A percentile compares a stretch with the other conserved stretches of the same genome.
Evolutionary conservation across 768 basidiomycete species (phyloP).

Genomic region (Cystofilobasidium capitatum): DNA sequence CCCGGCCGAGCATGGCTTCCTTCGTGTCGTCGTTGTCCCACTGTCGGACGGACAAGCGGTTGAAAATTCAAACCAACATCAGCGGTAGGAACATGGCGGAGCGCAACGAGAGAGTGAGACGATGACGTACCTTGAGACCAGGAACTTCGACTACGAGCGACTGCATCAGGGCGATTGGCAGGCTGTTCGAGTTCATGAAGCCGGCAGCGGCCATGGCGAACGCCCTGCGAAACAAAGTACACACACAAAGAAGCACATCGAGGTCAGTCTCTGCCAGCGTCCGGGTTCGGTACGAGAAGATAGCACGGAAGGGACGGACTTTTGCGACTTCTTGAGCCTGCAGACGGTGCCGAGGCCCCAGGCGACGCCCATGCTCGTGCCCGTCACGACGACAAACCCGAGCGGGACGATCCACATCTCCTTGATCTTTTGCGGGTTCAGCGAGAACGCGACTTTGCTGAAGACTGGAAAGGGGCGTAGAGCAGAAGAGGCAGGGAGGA

Average conservation of each 20-base stretch:
- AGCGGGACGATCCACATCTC: slow-evolving; percentile 54
- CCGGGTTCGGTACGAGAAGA: too few species aligned
- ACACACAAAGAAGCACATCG: neutral
- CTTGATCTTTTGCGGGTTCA: slow-evolving; percentile 67
- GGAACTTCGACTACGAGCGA: slow-evolving; percentile 74
- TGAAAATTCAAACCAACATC: too few species aligned
- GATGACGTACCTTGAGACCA: slow-evolving; percentile 47
- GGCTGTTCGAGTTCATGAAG: slow-evolving; percentile 84
- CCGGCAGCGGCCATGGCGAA: slow-evolving; percentile 37
- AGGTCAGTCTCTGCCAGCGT: slow-evolving; percentile 22
- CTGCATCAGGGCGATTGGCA: slow-evolving; percentile 89
- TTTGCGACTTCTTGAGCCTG: slow-evolving; percentile 63
- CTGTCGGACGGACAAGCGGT: neutral
- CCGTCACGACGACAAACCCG: slow-evolving; percentile 70
- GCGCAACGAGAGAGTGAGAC: neutral
- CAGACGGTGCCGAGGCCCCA: slow-evolving; percentile 55
- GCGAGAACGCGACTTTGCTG: slow-evolving; percentile 88
- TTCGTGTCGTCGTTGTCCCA: slow-evolving; percentile 72
- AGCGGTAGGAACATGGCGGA: neutral
- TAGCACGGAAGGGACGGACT: slow-evolving; percentile 43
- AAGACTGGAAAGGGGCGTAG: slow-evolving; percentile 47
- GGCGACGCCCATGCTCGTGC: slow-evolving; percentile 59
- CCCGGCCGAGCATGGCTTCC: slow-evolving; percentile 83
- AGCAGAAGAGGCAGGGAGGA: slow-evolving; percentile 33
- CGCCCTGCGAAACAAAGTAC: slow-evolving; percentile 28